Evolutionary conservation across 2,329 filamentous ascomycete species (phyloP).

Genomic region (Aspergillus bombycis): DNA sequence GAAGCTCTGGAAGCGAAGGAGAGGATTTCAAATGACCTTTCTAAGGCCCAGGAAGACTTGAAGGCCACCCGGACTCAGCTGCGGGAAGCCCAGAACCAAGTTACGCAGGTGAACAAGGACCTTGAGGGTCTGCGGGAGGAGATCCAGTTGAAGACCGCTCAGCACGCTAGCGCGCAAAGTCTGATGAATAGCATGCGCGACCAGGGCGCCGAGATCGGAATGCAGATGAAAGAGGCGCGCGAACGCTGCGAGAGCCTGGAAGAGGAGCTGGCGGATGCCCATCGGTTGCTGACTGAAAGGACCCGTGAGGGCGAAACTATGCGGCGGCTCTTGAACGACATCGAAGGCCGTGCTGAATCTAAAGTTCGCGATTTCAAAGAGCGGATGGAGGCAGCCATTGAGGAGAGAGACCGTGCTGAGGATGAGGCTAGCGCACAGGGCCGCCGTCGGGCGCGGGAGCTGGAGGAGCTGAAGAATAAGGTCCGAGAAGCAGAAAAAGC

Average conservation of each 20-base stretch:
- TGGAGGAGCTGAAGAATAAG: slow-evolving; percentile 80
- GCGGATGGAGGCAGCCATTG: slow-evolving; percentile 84
- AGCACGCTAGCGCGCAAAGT: slow-evolving; percentile 82
- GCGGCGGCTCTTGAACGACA: slow-evolving; percentile 83
- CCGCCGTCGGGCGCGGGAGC: slow-evolving; percentile 75
- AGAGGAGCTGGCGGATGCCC: slow-evolving; percentile 87
- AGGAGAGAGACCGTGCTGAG: slow-evolving; percentile 90
- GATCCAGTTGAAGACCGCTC: slow-evolving; percentile 78
- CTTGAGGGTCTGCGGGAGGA: slow-evolving; percentile 73
- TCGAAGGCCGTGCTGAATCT: slow-evolving; percentile 78
- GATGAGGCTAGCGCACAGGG: slow-evolving; percentile 82
- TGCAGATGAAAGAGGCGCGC: slow-evolving; percentile 88
- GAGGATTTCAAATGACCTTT: slow-evolving; percentile 70
- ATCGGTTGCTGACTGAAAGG: slow-evolving; percentile 81
- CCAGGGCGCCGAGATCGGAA: slow-evolving; percentile 82
- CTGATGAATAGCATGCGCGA: slow-evolving; percentile 91
- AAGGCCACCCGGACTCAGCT: slow-evolving; percentile 59
- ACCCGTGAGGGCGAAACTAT: slow-evolving; percentile 94
- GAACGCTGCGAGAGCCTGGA: slow-evolving; percentile 82
- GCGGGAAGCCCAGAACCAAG: slow-evolving; percentile 74
- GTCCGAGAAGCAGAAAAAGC: slow-evolving; percentile 81
- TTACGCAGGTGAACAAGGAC: slow-evolving; percentile 69
- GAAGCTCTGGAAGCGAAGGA: slow-evolving; percentile 75
- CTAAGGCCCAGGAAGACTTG: slow-evolving; percentile 72
- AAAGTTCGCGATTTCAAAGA: slow-evolving; percentile 87